Evolutionary conservation across 495 filamentous ascomycete species (phyloP).

Genomic region (Chaetomium tenue): DNA sequence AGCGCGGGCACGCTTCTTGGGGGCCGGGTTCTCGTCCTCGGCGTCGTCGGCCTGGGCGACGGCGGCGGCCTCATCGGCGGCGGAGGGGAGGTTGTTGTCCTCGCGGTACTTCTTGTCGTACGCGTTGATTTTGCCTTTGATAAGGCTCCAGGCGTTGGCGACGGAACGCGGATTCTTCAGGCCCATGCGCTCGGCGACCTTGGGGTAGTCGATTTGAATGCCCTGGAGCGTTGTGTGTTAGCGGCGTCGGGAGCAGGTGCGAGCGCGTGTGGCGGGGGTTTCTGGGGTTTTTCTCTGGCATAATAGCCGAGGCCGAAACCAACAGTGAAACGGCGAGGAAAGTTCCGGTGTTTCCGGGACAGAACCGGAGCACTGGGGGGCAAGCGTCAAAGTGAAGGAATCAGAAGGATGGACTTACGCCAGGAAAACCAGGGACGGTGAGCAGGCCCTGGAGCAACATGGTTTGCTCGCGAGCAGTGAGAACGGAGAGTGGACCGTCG

Average conservation of each 20-base stretch:
- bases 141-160: conserved; percentile 7
- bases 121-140: conserved; percentile 20
- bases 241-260: neutral
- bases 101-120: conserved; percentile 25
- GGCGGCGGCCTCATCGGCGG: neutral
- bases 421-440: neutral
- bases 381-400: neutral
- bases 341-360: neutral
- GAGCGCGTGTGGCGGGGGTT: neutral
- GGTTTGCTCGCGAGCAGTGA: neutral
- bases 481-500: neutral
- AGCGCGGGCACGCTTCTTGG: conserved; percentile 6
- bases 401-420: neutral
- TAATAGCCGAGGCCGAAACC: neutral
- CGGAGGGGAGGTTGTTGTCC: conserved; percentile 30
- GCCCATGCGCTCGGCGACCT: conserved; percentile 9
- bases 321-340: neutral
- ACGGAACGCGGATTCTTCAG: conserved; percentile 12
- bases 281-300: neutral
- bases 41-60: neutral
- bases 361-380: neutral
- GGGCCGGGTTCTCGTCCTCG: neutral
- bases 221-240: neutral
- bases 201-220: neutral
- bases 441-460: neutral